Conservation (phyloP, 2,329 filamentous ascomycete genomes). For the Trichoderma lentiforme region DNA sequence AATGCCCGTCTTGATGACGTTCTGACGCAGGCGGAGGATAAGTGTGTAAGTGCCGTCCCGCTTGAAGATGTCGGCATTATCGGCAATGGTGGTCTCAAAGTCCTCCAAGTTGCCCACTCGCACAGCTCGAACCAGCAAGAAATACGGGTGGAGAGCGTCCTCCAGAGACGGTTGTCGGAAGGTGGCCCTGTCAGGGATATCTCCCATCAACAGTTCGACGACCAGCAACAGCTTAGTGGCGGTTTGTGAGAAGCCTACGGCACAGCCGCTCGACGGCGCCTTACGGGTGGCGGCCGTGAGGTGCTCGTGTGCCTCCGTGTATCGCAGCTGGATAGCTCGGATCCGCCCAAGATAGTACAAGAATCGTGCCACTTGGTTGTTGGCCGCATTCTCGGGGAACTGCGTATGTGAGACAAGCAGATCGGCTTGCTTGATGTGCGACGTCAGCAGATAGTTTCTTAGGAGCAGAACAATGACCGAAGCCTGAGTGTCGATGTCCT, state of each 20-base stretch:
- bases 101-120: constrained; percentile 94
- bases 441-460: constrained; percentile 92
- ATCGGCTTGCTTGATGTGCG: constrained; percentile 95
- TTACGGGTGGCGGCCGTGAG: constrained; percentile 91
- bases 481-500: constrained; percentile 96
- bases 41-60: constrained; percentile 93
- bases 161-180: constrained; percentile 90
- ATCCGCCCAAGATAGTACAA: constrained; percentile 97
- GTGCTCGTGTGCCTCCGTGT: constrained; percentile 95
- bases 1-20: constrained; percentile 98
- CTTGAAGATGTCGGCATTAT: constrained; percentile 80
- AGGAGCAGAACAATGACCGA: constrained; percentile 92
- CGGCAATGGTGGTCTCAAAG: constrained; percentile 82
- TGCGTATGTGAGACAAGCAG: constrained; percentile 92
- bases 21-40: constrained; percentile 90
- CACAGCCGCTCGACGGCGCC: constrained; percentile 83
- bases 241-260: constrained; percentile 91
- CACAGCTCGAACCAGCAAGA: constrained; percentile 89
- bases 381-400: constrained; percentile 90
- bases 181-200: constrained; percentile 91
- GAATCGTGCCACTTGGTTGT: constrained; percentile 97
- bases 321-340: constrained; percentile 91
- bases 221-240: constrained; percentile 95
- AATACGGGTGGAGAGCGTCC: constrained; percentile 84
- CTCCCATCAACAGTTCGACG: constrained; percentile 95